Conservation (phyloP, 139 green algal species). For the Chlamydomonas sp. region DNA sequence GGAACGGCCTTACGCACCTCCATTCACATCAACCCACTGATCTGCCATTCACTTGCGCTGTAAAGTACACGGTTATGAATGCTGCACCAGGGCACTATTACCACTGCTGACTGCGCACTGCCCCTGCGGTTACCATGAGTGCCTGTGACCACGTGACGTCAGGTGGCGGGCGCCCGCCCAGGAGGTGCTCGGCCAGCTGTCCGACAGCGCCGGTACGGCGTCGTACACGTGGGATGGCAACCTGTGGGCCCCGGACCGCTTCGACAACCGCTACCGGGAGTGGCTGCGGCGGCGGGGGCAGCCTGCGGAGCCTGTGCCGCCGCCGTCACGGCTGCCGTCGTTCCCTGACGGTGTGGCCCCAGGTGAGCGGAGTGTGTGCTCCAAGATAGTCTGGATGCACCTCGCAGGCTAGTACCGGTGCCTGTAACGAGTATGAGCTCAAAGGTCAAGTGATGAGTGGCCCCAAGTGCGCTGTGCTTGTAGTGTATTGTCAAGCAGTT, state of each 20-base stretch:
- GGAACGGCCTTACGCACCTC: neutral
- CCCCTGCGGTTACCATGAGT: too few relatives aligned
- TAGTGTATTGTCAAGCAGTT: neutral
- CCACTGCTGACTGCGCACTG: too few relatives aligned
- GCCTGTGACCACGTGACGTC: neutral
- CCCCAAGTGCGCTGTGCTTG: neutral
- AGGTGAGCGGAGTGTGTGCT: neutral
- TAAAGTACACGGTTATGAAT: neutral
- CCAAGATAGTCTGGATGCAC: neutral
- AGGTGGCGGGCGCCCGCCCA: slow-evolving; percentile 3
- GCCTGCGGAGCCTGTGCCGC: slow-evolving; percentile 17
- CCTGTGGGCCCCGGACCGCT: slow-evolving; percentile 15
- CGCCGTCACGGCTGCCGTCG: slow-evolving; percentile 15
- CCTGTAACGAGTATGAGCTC: neutral
- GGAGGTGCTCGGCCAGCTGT: neutral
- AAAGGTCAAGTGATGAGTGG: neutral
- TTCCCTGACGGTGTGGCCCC: neutral
- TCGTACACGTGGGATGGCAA: slow-evolving; percentile 1
- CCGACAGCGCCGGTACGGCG: neutral
- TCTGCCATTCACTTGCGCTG: neutral
- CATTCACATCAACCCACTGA: neutral
- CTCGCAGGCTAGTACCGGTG: neutral
- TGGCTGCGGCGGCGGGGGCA: slow-evolving; percentile 7
- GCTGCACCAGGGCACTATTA: too few relatives aligned
- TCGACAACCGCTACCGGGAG: slow-evolving; percentile 18